A percentile compares a stretch with the other conserved stretches of the same genome.
Conservation (phyloP, 2,329 filamentous ascomycete species). For the Cryphonectria carpinicola region DNA sequence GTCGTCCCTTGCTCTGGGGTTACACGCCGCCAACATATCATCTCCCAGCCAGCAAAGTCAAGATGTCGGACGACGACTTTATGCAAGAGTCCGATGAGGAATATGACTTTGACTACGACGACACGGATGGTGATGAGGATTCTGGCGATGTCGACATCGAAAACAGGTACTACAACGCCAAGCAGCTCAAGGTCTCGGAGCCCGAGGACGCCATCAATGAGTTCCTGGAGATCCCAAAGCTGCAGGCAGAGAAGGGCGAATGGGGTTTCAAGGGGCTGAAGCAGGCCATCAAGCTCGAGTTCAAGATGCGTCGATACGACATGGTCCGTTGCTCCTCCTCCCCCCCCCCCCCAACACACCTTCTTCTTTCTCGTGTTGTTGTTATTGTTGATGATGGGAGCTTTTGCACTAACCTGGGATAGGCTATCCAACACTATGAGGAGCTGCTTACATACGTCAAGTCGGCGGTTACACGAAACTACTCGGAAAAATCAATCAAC, state of each 20-base stretch:
- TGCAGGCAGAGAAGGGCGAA: slow-evolving; percentile 92
- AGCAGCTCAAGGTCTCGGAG: slow-evolving; percentile 88
- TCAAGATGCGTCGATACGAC: slow-evolving; percentile 85
- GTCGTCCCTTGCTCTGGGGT: not conserved
- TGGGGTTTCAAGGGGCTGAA: slow-evolving; percentile 99
- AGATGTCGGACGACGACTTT: slow-evolving; percentile 87
- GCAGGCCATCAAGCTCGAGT: slow-evolving; percentile 97
- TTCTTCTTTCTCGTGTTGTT: too few species aligned
- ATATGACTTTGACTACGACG: slow-evolving; percentile 98
- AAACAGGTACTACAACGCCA: slow-evolving; percentile 99
- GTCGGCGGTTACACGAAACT: slow-evolving; percentile 94
- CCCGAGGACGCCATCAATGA: slow-evolving; percentile 89
- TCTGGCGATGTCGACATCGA: slow-evolving; percentile 91
- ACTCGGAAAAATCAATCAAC: slow-evolving; percentile 99
- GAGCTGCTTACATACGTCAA: slow-evolving; percentile 98
- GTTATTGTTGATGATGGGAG: not conserved
- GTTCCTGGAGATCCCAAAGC: slow-evolving; percentile 82
- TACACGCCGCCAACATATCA: not conserved
- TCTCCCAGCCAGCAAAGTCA: slow-evolving; percentile 33
- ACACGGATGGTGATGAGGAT: slow-evolving; percentile 76
- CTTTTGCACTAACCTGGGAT: slow-evolving; percentile 33
- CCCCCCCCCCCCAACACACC: too few species aligned
- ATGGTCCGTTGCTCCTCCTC: slow-evolving; percentile 57
- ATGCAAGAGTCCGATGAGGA: slow-evolving; percentile 92
- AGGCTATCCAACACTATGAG: slow-evolving; percentile 91